phyloP scores from a whole-genome alignment of 129 eudicot genomes.

The sunflower (Helianthus annuus) region DNA sequence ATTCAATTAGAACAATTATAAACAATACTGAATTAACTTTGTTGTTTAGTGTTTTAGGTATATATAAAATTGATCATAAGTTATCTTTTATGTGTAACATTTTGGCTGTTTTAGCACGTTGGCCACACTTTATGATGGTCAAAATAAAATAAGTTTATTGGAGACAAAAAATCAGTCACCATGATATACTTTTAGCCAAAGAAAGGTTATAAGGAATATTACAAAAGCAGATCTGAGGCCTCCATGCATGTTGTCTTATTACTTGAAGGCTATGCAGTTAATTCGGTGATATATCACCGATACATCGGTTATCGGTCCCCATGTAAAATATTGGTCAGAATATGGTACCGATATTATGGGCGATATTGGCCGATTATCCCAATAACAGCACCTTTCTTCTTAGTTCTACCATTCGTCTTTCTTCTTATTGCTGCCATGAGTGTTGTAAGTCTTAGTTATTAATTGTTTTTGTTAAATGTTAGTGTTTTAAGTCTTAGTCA shows the following conservation, averaged over 20 bases:
- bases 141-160: background rate
- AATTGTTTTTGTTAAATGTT: no score
- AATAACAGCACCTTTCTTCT: no score
- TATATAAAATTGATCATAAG: conserved; percentile 9
- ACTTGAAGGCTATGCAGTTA: background rate
- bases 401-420: no score
- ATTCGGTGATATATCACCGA: no score
- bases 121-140: conserved; percentile 11
- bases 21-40: conserved; percentile 10
- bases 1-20: conserved; percentile 15
- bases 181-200: conserved; percentile 4
- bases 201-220: conserved; percentile 1
- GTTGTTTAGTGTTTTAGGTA: conserved; percentile 10
- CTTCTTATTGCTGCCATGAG: no score
- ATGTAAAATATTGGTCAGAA: no score
- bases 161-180: background rate
- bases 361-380: no score
- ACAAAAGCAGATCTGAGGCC: conserved; percentile 16
- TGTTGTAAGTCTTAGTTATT: no score
- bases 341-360: no score
- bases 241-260: background rate
- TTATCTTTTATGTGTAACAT: background rate
- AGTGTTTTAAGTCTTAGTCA: no score
- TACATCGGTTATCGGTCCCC: no score
- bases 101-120: conserved; percentile 23